Evolutionary conservation across 2,329 filamentous ascomycete genomes (phyloP), one percentile per base, ranked within the genome.

Genomic region (Beauveria asiatica): DNA sequence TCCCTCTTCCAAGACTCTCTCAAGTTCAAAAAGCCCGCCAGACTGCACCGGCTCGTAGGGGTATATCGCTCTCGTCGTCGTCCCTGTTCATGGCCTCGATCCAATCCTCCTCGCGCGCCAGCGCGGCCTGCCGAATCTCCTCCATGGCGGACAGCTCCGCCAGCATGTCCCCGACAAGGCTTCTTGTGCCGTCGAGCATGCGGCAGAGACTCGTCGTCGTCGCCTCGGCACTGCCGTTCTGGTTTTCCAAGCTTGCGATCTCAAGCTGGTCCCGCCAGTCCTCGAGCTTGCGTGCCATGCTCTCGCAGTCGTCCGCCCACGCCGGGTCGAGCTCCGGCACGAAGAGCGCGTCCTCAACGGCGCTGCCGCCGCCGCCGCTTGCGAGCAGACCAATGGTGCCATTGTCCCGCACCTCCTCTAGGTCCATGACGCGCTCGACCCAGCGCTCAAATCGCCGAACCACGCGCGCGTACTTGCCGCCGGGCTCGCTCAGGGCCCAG

Each of bases 61-160:
- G 68, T 10, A 33, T 19, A 65, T 71, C 66, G 60, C 74, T 72
- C 17, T 69, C 70, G 11, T 73, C 71, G 5, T 73, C 75, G 23
- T 73, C 73, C 52, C 75, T 68, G 65, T 80, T 84, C 73, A 82
- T 79, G 61, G 67, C 72, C 69, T 76, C 76, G 48, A 88, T 81
- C 82, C 85, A 87, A 46, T 74, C 75, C 60, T 78, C 77, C 70
- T 89, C 86, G 49, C 78, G 75, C 51, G 71, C 73, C 57, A 83
- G 70, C 5, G 83, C 80, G 65, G 84, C 83, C 51, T 72, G 73
- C 71, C 87, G 83, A 60, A 89, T 81, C 66, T 79, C 76, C 59
- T 77, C 77, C 85, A 89, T 88, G 62, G 80, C 62, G n/a, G 70
- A 70, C 63, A 89, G 72, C 73, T 88, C 86, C n/a, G 74, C 75